A percentile compares a stretch with the other conserved stretches of the same genome.
Conservation (phyloP, 495 filamentous ascomycete genomes). For the Lepidopterella palustris region DNA sequence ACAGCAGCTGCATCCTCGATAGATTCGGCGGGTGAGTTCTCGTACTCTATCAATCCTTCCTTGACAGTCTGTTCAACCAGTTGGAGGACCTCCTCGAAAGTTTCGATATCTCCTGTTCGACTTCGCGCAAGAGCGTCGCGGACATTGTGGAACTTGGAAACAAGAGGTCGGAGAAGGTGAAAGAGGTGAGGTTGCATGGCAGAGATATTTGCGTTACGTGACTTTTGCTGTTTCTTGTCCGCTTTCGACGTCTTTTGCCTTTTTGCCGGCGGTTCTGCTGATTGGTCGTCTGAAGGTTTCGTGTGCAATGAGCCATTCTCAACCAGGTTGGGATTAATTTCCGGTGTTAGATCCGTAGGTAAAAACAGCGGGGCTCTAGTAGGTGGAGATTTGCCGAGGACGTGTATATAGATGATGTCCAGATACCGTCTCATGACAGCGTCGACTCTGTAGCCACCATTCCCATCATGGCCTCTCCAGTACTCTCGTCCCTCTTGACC, state of each 20-base stretch:
- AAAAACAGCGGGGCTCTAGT: conserved; percentile 65
- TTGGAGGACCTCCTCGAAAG: conserved; percentile 63
- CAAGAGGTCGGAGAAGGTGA: conserved; percentile 76
- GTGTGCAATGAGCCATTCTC: conserved; percentile 23
- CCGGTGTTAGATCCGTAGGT: conserved; percentile 50
- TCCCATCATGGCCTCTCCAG: conserved; percentile 75
- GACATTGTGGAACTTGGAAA: conserved; percentile 69
- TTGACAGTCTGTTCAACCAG: conserved; percentile 65
- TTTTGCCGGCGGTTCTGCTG: conserved; percentile 48
- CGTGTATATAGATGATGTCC: conserved; percentile 76
- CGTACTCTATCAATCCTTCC: conserved; percentile 68
- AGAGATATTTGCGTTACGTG: conserved; percentile 63
- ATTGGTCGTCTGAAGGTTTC: conserved; percentile 29
- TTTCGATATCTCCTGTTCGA: conserved; percentile 56
- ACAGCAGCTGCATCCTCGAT: conserved; percentile 11
- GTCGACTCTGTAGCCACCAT: conserved; percentile 84
- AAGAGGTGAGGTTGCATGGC: conserved; percentile 90
- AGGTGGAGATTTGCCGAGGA: conserved; percentile 57
- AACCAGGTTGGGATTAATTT: not conserved
- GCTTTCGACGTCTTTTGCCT: conserved; percentile 50
- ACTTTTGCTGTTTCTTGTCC: conserved; percentile 41
- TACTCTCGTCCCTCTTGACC: conserved; percentile 67
- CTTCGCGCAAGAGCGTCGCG: conserved; percentile 69
- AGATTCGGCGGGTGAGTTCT: conserved; percentile 30
- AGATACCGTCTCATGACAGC: conserved; percentile 80